Base-by-base conservation (phyloP, 1,139 yeast species). In the Geotrichum restrictum region DNA sequence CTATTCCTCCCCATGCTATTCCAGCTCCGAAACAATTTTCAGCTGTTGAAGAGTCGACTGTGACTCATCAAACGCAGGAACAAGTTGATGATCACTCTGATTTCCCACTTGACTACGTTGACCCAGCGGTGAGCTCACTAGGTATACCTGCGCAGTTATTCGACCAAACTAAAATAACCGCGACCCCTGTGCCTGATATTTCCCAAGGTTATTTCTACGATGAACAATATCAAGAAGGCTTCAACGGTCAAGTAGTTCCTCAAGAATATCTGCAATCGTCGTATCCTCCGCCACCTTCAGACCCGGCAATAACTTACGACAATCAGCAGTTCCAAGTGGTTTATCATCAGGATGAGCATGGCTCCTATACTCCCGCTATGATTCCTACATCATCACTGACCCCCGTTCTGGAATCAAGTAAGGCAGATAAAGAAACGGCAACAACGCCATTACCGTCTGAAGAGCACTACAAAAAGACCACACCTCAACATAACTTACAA, bases 101-200 rank as follows among this genome's bases (percentile, higher is more conserved):
- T 33, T 50, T 50, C 19, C 53, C 53, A 3, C 38, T 50, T 1
- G 53, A 50, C 39, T 50, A 50, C 29, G 53, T 50, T n/a, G 49
- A 32, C 16, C 49, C 53, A 14, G 19, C 41, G 13, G 18, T 44
- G 6, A 27, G 22, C 14, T n/a, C 37, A 7, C 14, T n/a, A 2
- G 24, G 27, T 24, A 14, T 37, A 19, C 37, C 37, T 29, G 19
- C 27, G 2, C 47, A 34, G 27, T 14, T 19, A 4, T 44, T 14
- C 32, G 31, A 22, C 3, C 27, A 34, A 27, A 38, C 13, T 5
- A 21, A 21, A 16, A 29, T n/a, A 7, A 24, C 24, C 8, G n/a
- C 41, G 8, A 18, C 43, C 3, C n/a, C 49, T 21, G 14, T 19
- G 24, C 14, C 44, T 18, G 33, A 34, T 6, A 16, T 40, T 6